These are phyloP conservation scores for Pyricularia sp. DNA, from an alignment of 2,329 filamentous ascomycete species.

Conservation along the genomic window DNA sequence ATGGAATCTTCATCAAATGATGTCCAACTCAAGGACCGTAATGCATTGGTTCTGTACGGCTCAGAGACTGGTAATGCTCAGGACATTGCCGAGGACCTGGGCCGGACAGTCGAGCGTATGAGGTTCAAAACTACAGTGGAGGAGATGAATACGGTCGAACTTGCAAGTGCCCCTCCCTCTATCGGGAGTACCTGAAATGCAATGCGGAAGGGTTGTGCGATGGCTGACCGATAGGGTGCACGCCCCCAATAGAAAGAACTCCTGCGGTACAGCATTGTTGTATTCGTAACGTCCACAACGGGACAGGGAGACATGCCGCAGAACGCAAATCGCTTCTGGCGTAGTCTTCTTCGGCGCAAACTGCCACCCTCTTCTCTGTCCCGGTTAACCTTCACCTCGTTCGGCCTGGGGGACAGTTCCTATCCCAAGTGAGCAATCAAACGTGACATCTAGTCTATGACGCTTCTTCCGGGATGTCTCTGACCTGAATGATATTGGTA, in stretches of 20 bases:
- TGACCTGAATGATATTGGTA: conserved; percentile 22
- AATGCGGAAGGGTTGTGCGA: conserved; percentile 4
- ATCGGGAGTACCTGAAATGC: no score
- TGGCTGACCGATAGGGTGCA: background rate
- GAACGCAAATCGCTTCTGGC: conserved; percentile 80
- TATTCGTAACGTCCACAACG: conserved; percentile 85
- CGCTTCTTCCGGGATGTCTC: background rate
- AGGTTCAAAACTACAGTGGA: conserved; percentile 68
- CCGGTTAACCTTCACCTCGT: conserved; percentile 67
- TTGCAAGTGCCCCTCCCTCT: conserved; percentile 45
- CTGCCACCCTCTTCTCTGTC: conserved; percentile 62
- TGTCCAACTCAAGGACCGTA: conserved; percentile 18
- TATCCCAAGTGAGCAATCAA: conserved; percentile 61
- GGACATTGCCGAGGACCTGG: conserved; percentile 81
- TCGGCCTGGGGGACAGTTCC: conserved; percentile 89
- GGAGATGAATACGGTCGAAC: conserved; percentile 66
- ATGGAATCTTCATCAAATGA: background rate
- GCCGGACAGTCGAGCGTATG: conserved; percentile 62
- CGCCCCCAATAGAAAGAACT: conserved; percentile 32
- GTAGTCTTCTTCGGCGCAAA: conserved; percentile 67
- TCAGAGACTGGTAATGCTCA: conserved; percentile 94
- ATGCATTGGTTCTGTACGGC: conserved; percentile 71
- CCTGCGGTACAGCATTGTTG: conserved; percentile 45
- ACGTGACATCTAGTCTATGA: background rate
- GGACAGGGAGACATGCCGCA: conserved; percentile 88